Conservation (phyloP, 169 alveolate genomes). For the Plasmodium yoelii region DNA sequence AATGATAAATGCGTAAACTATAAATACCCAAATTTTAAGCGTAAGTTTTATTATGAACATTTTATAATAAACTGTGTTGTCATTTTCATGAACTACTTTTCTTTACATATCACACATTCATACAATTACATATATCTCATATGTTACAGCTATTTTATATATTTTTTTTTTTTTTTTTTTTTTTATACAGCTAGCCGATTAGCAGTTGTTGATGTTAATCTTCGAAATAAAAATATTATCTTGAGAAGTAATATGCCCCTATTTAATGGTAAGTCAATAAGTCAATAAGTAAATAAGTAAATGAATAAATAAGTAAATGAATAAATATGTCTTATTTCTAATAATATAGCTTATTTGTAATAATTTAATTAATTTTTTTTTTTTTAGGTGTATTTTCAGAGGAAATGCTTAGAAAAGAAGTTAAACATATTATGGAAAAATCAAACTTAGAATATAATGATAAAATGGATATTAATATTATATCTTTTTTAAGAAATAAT, state of each 20-base stretch:
- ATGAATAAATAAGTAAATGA: no score
- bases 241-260: slow-evolving; percentile 48
- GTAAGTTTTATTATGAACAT: slow-evolving; percentile 13
- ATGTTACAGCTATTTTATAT: no score
- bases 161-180: not conserved
- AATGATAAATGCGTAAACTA: slow-evolving; percentile 35
- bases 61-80: no score
- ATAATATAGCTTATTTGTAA: no score
- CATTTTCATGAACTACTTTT: no score
- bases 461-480: slow-evolving; percentile 15
- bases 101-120: no score
- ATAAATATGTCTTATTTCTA: no score
- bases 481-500: slow-evolving; percentile 49
- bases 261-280: slow-evolving; percentile 37
- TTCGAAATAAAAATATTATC: slow-evolving; percentile 17
- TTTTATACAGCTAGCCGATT: slow-evolving; percentile 25
- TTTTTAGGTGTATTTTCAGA: slow-evolving; percentile 45
- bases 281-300: no score
- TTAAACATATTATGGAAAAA: slow-evolving; percentile 12
- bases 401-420: slow-evolving; percentile 17
- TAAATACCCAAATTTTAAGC: slow-evolving; percentile 51
- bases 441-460: slow-evolving; percentile 19
- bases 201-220: slow-evolving; percentile 24
- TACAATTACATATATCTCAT: no score
- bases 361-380: not conserved